These are phyloP conservation scores for Fonsecaea pugnacius DNA, from an alignment of 2,329 filamentous ascomycete species.

Conservation along the genomic window DNA sequence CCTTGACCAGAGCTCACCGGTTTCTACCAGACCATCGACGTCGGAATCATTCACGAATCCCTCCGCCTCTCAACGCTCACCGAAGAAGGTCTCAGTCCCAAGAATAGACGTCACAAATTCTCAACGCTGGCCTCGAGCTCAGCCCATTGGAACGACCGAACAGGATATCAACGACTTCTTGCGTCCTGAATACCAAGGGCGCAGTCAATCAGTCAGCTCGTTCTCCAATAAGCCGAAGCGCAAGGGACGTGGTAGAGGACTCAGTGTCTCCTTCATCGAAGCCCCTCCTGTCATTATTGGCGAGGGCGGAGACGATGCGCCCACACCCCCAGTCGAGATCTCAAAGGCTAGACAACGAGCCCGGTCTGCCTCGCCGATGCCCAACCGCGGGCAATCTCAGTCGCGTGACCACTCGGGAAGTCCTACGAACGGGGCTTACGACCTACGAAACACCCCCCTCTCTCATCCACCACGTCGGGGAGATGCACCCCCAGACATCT, in stretches of 20 bases:
- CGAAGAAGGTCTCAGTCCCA: conserved; percentile 41
- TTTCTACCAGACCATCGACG: conserved; percentile 33
- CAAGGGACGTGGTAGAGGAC: conserved; percentile 63
- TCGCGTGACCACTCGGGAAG: neutral
- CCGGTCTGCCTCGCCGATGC: conserved; percentile 34
- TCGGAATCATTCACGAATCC: conserved; percentile 31
- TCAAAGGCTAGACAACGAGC: conserved; percentile 45
- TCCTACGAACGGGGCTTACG: conserved; percentile 1
- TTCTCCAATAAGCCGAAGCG: conserved; percentile 41
- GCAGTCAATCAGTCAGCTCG: conserved; percentile 38
- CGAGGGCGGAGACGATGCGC: conserved; percentile 85
- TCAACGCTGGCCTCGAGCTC: conserved; percentile 42
- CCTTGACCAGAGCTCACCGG: conserved; percentile 12
- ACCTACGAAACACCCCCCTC: neutral
- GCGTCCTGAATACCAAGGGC: conserved; percentile 29
- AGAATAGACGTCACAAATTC: conserved; percentile 44
- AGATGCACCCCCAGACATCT: conserved; percentile 26
- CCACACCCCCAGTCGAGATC: conserved; percentile 72
- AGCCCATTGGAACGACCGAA: conserved; percentile 27
- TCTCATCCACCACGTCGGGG: conserved; percentile 2
- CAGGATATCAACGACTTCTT: conserved; percentile 24
- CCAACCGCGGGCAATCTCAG: conserved; percentile 6
- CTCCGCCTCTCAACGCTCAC: conserved; percentile 34
- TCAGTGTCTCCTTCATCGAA: conserved; percentile 75
- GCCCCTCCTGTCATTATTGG: conserved; percentile 80